Evolutionary conservation across 2,329 filamentous ascomycete species (phyloP), one percentile per base, ranked within the genome.

Genomic region (Venturia carpophila): DNA sequence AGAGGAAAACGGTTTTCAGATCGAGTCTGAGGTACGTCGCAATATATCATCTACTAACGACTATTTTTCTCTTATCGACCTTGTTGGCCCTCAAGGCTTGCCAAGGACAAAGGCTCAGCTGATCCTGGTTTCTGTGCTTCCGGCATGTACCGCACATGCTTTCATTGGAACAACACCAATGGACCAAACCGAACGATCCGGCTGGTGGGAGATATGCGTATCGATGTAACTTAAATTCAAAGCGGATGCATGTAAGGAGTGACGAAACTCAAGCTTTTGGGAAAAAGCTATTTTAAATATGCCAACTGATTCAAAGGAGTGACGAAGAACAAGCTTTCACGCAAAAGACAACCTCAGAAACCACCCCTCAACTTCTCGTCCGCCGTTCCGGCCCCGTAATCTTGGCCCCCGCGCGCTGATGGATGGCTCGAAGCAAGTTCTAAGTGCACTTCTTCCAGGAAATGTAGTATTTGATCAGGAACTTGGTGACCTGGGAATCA

Each of bases 401-500:
- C 30, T 37, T 10, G 9, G 3, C 52, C 24, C 10, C 30, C 9
- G 30, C 9, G 17, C 52, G 19, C 27, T 2, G 7, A n/a, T 34
- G 11, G 5, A 30, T 56, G 24, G 49, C 49, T 34, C 49, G 27
- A 49, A 24, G n/a, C 11, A 24, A 21, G 15, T 4, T 34, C 17
- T 37, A 58, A 27, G 9, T 15, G 47, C 52, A 58, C 19, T 17
- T 39, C 52, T 58, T 58, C 52, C 52, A 58, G 6, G 15, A 21
- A 2, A 58, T 5, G 30, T 30, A 37, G 52, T 58, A 58, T 21
- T 37, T 58, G 43, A 69, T 68, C 63, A 66, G 52, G 60, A 70
- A 69, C 60, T 69, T 70, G 1, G 69, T 68, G 43, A 69, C 69
- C 61, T 69, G 67, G 11, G 64, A 68, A 67, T 70, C 68, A 55